phyloP scores from a whole-genome alignment of 2,329 filamentous ascomycete genomes.

The Chrysoporthe deuterocubensis region DNA sequence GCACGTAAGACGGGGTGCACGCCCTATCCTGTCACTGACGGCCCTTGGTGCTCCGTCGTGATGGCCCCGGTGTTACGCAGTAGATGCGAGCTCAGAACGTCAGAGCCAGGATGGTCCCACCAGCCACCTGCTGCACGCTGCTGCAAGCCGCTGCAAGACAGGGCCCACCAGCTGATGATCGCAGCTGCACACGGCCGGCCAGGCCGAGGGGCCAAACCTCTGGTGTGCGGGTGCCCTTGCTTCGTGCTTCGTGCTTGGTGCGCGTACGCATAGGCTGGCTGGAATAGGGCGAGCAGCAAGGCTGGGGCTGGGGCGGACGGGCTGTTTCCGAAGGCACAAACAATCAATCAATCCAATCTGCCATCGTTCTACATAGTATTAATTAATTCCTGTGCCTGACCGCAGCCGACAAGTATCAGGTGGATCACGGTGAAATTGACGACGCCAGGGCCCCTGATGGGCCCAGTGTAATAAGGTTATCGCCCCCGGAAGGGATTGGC shows the following conservation, averaged over 20 bases:
- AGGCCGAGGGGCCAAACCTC: not conserved
- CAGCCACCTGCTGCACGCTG: not conserved
- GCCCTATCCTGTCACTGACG: not conserved
- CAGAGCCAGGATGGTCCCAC: not conserved
- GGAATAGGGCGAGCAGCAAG: not conserved
- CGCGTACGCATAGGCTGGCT: not conserved
- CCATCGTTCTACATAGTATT: not conserved
- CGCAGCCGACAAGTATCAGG: not conserved
- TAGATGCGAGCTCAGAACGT: not conserved
- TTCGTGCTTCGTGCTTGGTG: not conserved
- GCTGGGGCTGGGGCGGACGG: not conserved
- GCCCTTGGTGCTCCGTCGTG: not conserved
- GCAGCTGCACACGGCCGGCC: not conserved
- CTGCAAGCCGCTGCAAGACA: not conserved
- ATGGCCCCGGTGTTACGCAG: too few species aligned
- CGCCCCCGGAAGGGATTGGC: not conserved
- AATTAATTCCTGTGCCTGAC: not conserved
- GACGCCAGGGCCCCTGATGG: too few species aligned
- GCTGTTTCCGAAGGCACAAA: not conserved
- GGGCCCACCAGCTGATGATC: not conserved
- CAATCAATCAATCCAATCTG: too few species aligned
- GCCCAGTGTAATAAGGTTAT: not conserved
- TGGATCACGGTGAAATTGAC: not conserved
- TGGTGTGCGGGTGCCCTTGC: not conserved
- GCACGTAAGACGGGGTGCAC: constrained; percentile 5